Evolutionary conservation across 2,329 filamentous ascomycete genomes (phyloP), one percentile per base, ranked within the genome.

Genomic region (Calonectria henricotiae): DNA sequence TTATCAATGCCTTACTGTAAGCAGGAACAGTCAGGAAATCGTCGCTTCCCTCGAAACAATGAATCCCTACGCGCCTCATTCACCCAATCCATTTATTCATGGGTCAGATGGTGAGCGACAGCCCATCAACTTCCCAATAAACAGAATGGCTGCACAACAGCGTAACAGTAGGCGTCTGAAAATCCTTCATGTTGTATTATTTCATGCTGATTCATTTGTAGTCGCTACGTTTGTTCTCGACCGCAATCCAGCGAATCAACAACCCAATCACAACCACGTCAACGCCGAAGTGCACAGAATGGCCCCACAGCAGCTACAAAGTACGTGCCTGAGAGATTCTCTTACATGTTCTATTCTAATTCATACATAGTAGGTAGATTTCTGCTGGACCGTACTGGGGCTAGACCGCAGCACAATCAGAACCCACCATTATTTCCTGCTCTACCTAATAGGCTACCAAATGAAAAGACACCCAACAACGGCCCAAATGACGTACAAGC

Each of bases 131-230:
- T 4, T 55, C 30, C 30, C 3, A 35, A n/a, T 55, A 11, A 20
- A 55, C n/a, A 55, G 51, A 20, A 35, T 55, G n/a, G 51, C 51
- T 39, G 32, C 11, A 23, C 51, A 55, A 5, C 51, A 55, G 2
- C n/a, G 1, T 2, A 35, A 55, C n/a, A 39, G 51, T 55, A 55
- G 5, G 49, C 35, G 4, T 13, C 3, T 5, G 17, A 35, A 20
- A 23, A n/a, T 30, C 27, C 4, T 9, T 11, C 5, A n/a, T 8
- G 6, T n/a, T 9, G 15, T 35, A 11, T 23, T 8, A 4, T 15
- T 4, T 5, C n/a, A 13, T 55, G 23, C 15, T 35, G 20, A 54
- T 7, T 37, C 7, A 6, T 23, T 8, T 11, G 15, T 13, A 55
- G 51, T 9, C 25, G 47, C 51, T 35, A 20, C n/a, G 5, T 55